Conservation (phyloP, 805 yeast species). For the Candida sphagnicola region DNA sequence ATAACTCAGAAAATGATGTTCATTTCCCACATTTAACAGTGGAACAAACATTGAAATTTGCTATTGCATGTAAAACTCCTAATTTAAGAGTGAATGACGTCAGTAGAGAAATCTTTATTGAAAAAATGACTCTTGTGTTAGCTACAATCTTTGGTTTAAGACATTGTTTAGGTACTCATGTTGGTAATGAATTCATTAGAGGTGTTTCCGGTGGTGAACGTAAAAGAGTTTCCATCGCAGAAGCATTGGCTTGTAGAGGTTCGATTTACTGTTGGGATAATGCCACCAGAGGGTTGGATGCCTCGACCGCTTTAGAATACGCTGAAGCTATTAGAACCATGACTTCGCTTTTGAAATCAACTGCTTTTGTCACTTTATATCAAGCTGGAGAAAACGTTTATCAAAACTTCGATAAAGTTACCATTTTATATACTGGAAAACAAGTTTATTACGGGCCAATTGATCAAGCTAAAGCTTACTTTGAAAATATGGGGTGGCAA, state of each 20-base stretch:
- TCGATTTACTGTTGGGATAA: slow-evolving; percentile 29
- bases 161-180: slow-evolving; percentile 26
- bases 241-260: slow-evolving; percentile 51
- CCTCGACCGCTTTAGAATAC: slow-evolving; percentile 30
- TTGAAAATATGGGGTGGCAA: slow-evolving; percentile 59
- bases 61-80: slow-evolving; percentile 68
- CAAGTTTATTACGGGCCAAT: slow-evolving; percentile 67
- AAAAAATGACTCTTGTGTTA: slow-evolving; percentile 20
- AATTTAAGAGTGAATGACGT: slow-evolving; percentile 44
- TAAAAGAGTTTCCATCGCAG: slow-evolving; percentile 69
- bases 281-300: slow-evolving; percentile 31
- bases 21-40: slow-evolving; percentile 79
- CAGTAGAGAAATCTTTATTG: slow-evolving; percentile 45
- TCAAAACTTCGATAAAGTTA: slow-evolving; percentile 28
- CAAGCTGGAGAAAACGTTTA: slow-evolving; percentile 29
- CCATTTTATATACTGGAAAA: slow-evolving; percentile 27
- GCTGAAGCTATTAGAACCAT: slow-evolving; percentile 25
- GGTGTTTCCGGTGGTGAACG: slow-evolving; percentile 77
- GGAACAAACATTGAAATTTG: slow-evolving; percentile 67
- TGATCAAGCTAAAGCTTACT: slow-evolving; percentile 50
- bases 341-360: slow-evolving; percentile 46
- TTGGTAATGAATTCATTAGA: slow-evolving; percentile 40
- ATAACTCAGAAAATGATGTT: slow-evolving; percentile 61
- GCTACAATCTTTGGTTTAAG: slow-evolving; percentile 29
- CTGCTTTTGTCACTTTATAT: slow-evolving; percentile 57